Percentiles rank a stretch among this genome's conserved stretches.
phyloP scores from a whole-genome alignment of 2,329 filamentous ascomycete species.

The Hymenoscyphus scutula region DNA sequence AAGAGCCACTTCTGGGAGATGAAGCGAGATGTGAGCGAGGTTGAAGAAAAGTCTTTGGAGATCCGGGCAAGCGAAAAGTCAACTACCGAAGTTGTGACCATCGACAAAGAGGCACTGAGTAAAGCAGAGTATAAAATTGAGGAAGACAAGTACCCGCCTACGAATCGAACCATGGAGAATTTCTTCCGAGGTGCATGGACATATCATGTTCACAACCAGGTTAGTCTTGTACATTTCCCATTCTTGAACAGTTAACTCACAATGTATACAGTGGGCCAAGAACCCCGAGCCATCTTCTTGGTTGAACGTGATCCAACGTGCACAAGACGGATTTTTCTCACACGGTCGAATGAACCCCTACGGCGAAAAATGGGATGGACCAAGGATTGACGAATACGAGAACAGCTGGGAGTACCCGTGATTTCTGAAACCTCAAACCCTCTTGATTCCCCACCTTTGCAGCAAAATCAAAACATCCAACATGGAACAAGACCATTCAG shows the following conservation, averaged over 20 bases:
- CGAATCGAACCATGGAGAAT: slow-evolving; percentile 53
- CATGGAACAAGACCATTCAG: neutral
- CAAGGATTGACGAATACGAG: slow-evolving; percentile 47
- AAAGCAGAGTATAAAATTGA: slow-evolving; percentile 46
- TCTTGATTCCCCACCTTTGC: neutral
- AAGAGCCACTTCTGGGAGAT: slow-evolving; percentile 31
- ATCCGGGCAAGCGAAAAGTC: slow-evolving; percentile 11
- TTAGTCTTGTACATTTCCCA: slow-evolving; percentile 33
- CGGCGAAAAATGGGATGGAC: slow-evolving; percentile 52
- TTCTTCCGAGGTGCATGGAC: slow-evolving; percentile 57
- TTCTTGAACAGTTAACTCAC: slow-evolving; percentile 18
- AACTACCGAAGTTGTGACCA: slow-evolving; percentile 12
- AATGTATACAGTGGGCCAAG: slow-evolving; percentile 47
- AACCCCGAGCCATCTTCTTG: slow-evolving; percentile 55
- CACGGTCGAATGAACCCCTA: slow-evolving; percentile 50
- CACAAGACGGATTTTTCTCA: slow-evolving; percentile 53
- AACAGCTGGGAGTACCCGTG: slow-evolving; percentile 47
- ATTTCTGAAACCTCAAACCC: slow-evolving; percentile 1
- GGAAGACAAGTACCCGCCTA: slow-evolving; percentile 53
- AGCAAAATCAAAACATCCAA: neutral
- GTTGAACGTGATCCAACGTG: slow-evolving; percentile 51
- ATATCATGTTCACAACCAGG: slow-evolving; percentile 57
- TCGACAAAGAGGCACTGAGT: slow-evolving; percentile 30
- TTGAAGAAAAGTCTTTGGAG: slow-evolving; percentile 22
- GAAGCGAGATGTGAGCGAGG: slow-evolving; percentile 21